Evolutionary conservation across 2,329 filamentous ascomycete species (phyloP).

Genomic region (Fusarium vanettenii): DNA sequence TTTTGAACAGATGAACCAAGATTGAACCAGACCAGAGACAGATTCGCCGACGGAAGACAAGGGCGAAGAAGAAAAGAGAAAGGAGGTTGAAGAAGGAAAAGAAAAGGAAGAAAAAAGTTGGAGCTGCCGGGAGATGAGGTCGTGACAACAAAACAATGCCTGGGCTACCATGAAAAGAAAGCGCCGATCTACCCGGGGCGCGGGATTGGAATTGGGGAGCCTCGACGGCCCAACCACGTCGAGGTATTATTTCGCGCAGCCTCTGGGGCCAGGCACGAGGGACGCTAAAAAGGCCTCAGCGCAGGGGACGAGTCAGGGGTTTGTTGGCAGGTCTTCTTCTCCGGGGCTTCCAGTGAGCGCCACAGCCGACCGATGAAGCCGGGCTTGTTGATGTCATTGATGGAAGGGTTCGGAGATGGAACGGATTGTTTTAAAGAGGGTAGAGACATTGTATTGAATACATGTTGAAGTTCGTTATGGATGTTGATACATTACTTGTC

Average conservation of each 20-base stretch:
- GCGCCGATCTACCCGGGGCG: slow-evolving; percentile 29
- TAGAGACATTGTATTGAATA: not conserved
- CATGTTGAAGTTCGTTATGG: not conserved
- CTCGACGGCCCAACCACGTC: slow-evolving; percentile 34
- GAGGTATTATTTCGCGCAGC: slow-evolving; percentile 34
- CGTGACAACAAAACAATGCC: slow-evolving; percentile 23
- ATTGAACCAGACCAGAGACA: not conserved
- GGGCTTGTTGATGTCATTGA: slow-evolving; percentile 2
- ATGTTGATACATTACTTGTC: not conserved
- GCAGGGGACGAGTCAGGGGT: slow-evolving; percentile 20
- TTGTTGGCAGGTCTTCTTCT: not conserved
- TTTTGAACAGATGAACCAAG: not conserved
- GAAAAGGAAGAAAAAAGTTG: slow-evolving; percentile 6
- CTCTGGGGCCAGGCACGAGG: not conserved
- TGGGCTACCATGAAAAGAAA: not conserved
- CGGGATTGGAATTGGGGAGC: slow-evolving; percentile 22
- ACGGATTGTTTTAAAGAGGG: not conserved
- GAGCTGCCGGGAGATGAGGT: slow-evolving; percentile 20
- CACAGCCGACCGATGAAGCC: slow-evolving; percentile 14
- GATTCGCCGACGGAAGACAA: slow-evolving; percentile 29
- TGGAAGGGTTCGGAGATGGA: not conserved
- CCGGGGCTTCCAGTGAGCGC: slow-evolving; percentile 24
- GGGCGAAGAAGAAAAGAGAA: slow-evolving; percentile 12
- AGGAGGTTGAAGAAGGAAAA: slow-evolving; percentile 2
- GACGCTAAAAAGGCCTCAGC: slow-evolving; percentile 12